Percentiles rank a stretch among this genome's conserved stretches.
These are phyloP conservation scores for Rhizopus delemar DNA, from an alignment of 371 early-diverging fungal genomes.

Conservation along the genomic window DNA sequence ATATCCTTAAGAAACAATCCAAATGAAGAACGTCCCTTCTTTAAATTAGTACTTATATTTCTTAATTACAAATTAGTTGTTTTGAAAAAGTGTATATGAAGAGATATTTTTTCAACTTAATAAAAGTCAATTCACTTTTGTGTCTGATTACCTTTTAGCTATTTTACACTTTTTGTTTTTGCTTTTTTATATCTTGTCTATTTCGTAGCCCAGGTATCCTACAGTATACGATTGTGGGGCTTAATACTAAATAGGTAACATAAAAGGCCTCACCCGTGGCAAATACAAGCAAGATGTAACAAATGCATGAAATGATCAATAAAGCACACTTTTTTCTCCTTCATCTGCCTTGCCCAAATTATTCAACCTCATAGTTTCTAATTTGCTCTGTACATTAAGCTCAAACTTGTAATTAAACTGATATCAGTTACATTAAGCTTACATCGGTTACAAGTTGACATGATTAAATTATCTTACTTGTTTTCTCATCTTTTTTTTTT, in stretches of 20 bases:
- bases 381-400: slow-evolving; percentile 8
- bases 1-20: no score
- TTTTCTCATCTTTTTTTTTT: slow-evolving; percentile 10
- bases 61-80: no score
- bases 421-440: slow-evolving; percentile 7
- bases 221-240: slow-evolving; percentile 8
- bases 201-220: no score
- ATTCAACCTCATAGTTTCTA: slow-evolving; percentile 4
- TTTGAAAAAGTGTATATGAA: no score
- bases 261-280: slow-evolving; percentile 8
- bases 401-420: slow-evolving; percentile 4
- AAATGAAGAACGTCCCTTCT: no score
- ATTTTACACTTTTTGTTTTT: no score
- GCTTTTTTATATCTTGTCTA: no score
- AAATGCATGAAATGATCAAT: slow-evolving; percentile 5
- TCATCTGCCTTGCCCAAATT: slow-evolving; percentile 13
- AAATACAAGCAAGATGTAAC: slow-evolving; percentile 10
- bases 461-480: slow-evolving; percentile 6
- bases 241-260: slow-evolving; percentile 3
- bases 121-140: no score
- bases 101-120: no score
- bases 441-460: slow-evolving; percentile 9
- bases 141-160: no score
- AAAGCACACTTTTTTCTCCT: slow-evolving; percentile 10
- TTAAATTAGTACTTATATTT: no score